Evolutionary conservation across 108 stramenopile species (phyloP).

Genomic region (Mayamaea pseudoterrestris): DNA sequence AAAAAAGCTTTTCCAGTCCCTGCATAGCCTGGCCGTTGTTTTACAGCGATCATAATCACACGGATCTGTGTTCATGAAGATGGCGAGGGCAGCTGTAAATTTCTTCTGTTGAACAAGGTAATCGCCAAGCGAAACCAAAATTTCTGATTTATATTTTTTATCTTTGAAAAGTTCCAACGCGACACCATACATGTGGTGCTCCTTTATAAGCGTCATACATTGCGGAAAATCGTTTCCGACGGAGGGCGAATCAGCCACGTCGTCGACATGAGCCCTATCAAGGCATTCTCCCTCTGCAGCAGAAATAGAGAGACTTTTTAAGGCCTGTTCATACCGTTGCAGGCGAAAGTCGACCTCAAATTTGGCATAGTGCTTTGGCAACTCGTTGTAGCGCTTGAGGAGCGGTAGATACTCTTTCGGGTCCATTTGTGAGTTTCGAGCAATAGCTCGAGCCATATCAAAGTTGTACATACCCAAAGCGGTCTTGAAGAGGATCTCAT

Average conservation of each 20-base stretch:
- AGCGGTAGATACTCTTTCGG: slow-evolving; percentile 86
- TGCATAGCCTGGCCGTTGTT: slow-evolving; percentile 43
- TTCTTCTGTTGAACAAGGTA: slow-evolving; percentile 33
- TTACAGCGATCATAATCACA: slow-evolving; percentile 49
- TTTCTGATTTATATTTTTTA: slow-evolving; percentile 12
- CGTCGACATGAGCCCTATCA: slow-evolving; percentile 4
- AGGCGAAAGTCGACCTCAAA: slow-evolving; percentile 77
- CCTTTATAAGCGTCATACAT: slow-evolving; percentile 58
- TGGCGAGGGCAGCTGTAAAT: slow-evolving; percentile 36
- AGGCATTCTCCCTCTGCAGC: slow-evolving; percentile 11
- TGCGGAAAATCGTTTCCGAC: slow-evolving; percentile 30
- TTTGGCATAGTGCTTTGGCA: slow-evolving; percentile 39
- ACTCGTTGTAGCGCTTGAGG: slow-evolving; percentile 50
- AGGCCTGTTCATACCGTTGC: slow-evolving; percentile 60
- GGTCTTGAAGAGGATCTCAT: slow-evolving; percentile 74
- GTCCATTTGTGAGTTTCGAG: slow-evolving; percentile 87
- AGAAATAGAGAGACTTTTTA: slow-evolving; percentile 44
- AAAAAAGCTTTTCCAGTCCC: slow-evolving; percentile 69
- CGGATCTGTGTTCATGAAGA: slow-evolving; percentile 50
- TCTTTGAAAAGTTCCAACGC: slow-evolving; percentile 53
- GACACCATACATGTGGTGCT: slow-evolving; percentile 40
- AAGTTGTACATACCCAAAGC: slow-evolving; percentile 88
- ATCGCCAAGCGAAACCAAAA: slow-evolving; percentile 56
- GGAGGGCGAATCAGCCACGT: slow-evolving; percentile 5
- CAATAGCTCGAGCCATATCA: slow-evolving; percentile 81